Evolutionary conservation across 1,284 basidiomycete species (phyloP), one percentile per base, ranked within the genome.

Genomic region (Agaricales sp.): DNA sequence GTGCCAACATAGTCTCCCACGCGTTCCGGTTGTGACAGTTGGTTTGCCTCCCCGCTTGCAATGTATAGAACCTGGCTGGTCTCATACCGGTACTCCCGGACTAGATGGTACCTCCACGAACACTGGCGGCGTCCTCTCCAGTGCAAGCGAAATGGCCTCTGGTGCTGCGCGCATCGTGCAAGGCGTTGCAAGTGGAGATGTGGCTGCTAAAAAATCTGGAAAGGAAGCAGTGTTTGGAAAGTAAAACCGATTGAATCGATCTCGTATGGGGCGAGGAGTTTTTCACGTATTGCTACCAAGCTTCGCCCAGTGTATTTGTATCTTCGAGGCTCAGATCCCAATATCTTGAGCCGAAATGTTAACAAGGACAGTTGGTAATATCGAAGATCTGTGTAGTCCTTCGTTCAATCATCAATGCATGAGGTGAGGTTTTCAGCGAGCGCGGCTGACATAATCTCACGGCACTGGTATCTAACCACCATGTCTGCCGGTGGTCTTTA

Each of bases 401-500:
- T n/a, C n/a, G n/a, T n/a, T n/a, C n/a, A n/a, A n/a, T n/a, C n/a
- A n/a, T n/a, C n/a, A n/a, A n/a, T n/a, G n/a, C n/a, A n/a, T n/a
- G n/a, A n/a, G n/a, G n/a, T n/a, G n/a, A n/a, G n/a, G n/a, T n/a
- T n/a, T n/a, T n/a, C n/a, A n/a, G n/a, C n/a, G n/a, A n/a, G n/a
- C n/a, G n/a, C n/a, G n/a, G n/a, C n/a, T n/a, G n/a, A n/a, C n/a
- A n/a, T n/a, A n/a, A n/a, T n/a, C n/a, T n/a, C n/a, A n/a, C 21
- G 26, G n/a, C 13, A 47, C n/a, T 35, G 6, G 22, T 24, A 23
- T 11, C 39, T 4, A 38, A 59, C 63, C 59, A 68, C 58, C 54
- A 85, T 85, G 82, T 81, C 80, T 49, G 82, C 82, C 52, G 85
- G 85, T 52, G 85, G 86, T 51, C 73, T 88, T 49, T 88, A 88